These are phyloP conservation scores for Eutrema japonicum DNA, from an alignment of 345 rosid species.

Conservation along the genomic window DNA sequence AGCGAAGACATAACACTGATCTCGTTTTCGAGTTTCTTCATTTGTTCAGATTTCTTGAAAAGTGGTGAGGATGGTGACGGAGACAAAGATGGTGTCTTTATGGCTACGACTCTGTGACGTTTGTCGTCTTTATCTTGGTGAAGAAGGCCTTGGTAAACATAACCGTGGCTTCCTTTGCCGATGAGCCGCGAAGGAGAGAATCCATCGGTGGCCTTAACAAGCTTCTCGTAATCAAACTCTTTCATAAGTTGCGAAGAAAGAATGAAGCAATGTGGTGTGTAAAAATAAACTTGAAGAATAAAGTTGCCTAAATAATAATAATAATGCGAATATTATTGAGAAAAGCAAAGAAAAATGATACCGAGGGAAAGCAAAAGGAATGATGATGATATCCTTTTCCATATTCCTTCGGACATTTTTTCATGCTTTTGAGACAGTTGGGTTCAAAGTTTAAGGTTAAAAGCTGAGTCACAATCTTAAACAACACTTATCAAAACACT, in stretches of 20 bases:
- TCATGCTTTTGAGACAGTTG: conserved; percentile 46
- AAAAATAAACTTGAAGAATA: background rate
- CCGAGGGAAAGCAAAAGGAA: conserved; percentile 40
- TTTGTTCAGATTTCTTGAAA: conserved; percentile 37
- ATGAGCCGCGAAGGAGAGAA: conserved; percentile 64
- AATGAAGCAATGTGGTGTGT: conserved; percentile 7
- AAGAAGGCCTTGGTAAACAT: conserved; percentile 54
- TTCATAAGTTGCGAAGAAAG: conserved; percentile 2
- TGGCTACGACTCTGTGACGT: conserved; percentile 45
- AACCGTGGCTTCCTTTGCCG: conserved; percentile 88
- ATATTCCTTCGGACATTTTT: conserved; percentile 43
- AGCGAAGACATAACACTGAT: conserved; percentile 59
- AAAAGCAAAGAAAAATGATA: conserved; percentile 33
- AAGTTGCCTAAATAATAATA: background rate
- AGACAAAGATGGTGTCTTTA: conserved; percentile 52
- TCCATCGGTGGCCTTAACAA: conserved; percentile 54
- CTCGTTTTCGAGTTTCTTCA: conserved; percentile 62
- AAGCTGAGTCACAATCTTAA: conserved; percentile 47
- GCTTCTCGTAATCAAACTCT: conserved; percentile 57
- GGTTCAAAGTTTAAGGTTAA: conserved; percentile 41
- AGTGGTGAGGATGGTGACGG: conserved; percentile 11
- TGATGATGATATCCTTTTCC: conserved; percentile 29
- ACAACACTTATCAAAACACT: conserved; percentile 18
- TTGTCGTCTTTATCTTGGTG: conserved; percentile 30
- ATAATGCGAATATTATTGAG: conserved; percentile 39